Evolutionary conservation across 2,329 filamentous ascomycete species (phyloP), one percentile per base, ranked within the genome.

Genomic region (Verticillium tricorpus): DNA sequence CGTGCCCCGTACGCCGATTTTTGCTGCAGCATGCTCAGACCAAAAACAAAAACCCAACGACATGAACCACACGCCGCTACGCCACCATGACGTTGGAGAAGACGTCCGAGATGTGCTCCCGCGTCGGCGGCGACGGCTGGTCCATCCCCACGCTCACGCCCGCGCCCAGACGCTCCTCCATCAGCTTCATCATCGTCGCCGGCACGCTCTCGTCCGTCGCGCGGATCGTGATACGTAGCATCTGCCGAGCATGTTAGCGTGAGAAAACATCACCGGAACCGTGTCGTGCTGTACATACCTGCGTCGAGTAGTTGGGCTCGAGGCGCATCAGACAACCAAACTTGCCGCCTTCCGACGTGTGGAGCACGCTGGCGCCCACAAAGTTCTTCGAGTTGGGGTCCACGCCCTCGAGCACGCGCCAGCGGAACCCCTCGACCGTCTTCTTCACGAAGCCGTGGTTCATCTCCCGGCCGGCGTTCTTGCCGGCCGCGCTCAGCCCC

Each of bases 331-430:
- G 79, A 78, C 95, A 98, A 35, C 95, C 95, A 78, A 93, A 96
- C 80, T 98, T 98, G 64, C 95, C 93, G 12, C 87, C 89, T 67
- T 91, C 88, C 60, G 84, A 89, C 59, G 88, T 96, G 80, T 92
- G 94, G 76, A 91, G 78, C 69, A 93, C 95, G 74, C 90, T 93
- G 0, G 92, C 92, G 17, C 94, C 95, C 15, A 99, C 95, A 70
- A 97, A 88, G 69, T 99, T 99, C 82, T 92, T 96, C 52, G 85
- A 80, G 73, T 98, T 99, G 5, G 93, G 93, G 76, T 99, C 95
- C 22, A 99, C 93, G 22, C 87, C 87, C 58, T 90, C 86, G 60
- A 99, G 76, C 17, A 98, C 79, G 7, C 91, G 92, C 93, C 93
- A 98, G 68, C 91, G 86, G 78, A 98, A 97, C 0, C 93, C 93